Conservation (phyloP, 202 grass and related monocot species). For the Panicum virgatum region DNA sequence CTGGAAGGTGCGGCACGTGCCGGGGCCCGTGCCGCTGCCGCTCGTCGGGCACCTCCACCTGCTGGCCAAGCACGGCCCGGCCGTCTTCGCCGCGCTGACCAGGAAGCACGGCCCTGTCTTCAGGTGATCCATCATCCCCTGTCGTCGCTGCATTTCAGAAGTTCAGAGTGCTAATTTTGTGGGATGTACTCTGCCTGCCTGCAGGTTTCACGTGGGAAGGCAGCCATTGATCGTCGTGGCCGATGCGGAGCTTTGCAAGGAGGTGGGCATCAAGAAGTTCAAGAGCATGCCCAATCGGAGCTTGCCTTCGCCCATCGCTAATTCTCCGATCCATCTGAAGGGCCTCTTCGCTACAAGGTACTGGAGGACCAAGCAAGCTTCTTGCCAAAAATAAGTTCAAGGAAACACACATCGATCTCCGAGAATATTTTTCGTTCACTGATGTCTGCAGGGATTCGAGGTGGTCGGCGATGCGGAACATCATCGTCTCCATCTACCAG, state of each 20-base stretch:
- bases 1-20: conserved; percentile 61
- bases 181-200: not conserved
- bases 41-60: conserved; percentile 59
- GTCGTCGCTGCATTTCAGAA: not conserved
- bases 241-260: conserved; percentile 36
- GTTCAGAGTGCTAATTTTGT: not conserved
- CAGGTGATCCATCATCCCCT: conserved; percentile 28
- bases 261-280: conserved; percentile 57
- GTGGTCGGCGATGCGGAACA: conserved; percentile 41
- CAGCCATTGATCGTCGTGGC: conserved; percentile 44
- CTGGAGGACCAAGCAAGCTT: too few relatives aligned
- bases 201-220: conserved; percentile 59
- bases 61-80: conserved; percentile 52
- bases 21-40: conserved; percentile 44
- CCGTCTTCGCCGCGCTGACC: conserved; percentile 48
- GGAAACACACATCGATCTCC: too few relatives aligned
- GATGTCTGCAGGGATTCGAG: too few relatives aligned
- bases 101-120: conserved; percentile 60
- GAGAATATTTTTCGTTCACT: too few relatives aligned
- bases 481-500: conserved; percentile 53
- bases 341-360: conserved; percentile 48
- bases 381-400: too few relatives aligned
- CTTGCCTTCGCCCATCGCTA: conserved; percentile 6
- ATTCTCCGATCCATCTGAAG: conserved; percentile 27
- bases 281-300: conserved; percentile 45